Conservation (phyloP, 495 filamentous ascomycete genomes). For the Aspergillus ellipticus region DNA sequence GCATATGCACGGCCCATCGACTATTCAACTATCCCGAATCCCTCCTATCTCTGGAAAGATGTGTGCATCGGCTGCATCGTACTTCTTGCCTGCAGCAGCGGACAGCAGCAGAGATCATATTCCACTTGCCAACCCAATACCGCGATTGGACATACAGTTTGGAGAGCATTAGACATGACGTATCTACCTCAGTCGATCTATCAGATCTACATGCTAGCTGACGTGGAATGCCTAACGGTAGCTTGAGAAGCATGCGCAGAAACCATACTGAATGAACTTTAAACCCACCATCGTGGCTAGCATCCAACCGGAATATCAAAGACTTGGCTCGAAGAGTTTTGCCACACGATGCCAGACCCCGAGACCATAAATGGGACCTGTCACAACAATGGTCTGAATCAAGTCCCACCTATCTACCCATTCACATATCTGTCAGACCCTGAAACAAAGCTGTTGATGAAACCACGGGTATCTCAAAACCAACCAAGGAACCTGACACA, state of each 20-base stretch:
- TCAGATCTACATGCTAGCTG: neutral
- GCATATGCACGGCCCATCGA: no score
- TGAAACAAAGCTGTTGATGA: neutral
- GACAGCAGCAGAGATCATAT: neutral
- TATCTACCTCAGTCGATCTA: neutral
- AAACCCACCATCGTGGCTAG: neutral
- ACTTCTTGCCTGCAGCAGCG: neutral
- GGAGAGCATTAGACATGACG: neutral
- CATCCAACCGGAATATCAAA: neutral
- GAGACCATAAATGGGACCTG: neutral
- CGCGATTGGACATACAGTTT: neutral
- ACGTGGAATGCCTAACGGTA: neutral
- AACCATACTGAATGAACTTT: no score
- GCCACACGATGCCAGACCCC: no score
- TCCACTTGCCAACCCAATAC: neutral
- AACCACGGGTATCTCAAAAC: neutral
- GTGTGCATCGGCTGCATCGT: no score
- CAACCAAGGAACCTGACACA: neutral
- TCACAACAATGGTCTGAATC: neutral
- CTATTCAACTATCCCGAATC: no score
- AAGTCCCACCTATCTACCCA: neutral
- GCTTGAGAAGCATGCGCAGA: no score
- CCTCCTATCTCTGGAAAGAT: no score
- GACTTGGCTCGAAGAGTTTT: no score
- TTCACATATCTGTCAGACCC: no score